Conservation (phyloP, 2,329 filamentous ascomycete genomes). For the Xylaria polymorpha region DNA sequence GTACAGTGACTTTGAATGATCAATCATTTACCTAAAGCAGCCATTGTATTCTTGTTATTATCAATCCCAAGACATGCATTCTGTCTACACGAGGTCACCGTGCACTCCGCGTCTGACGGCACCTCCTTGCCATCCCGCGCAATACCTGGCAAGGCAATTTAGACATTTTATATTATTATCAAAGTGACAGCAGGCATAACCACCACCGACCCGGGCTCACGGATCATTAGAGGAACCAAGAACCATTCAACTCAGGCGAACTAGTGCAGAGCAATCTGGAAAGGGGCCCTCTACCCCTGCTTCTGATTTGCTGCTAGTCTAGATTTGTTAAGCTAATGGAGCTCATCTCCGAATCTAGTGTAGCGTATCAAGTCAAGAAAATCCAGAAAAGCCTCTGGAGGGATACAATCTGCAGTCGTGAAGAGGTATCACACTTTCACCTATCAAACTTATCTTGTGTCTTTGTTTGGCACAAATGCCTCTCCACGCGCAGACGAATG, state of each 20-base stretch:
- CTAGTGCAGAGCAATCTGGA: slow-evolving; percentile 24
- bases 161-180: slow-evolving; percentile 3
- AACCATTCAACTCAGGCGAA: slow-evolving; percentile 10
- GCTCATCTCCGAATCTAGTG: slow-evolving; percentile 27
- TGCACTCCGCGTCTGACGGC: background rate
- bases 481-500: slow-evolving; percentile 20
- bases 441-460: slow-evolving; percentile 18
- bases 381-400: slow-evolving; percentile 22
- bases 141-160: slow-evolving; percentile 11
- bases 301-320: slow-evolving; percentile 18
- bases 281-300: slow-evolving; percentile 30
- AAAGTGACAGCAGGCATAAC: slow-evolving; percentile 7
- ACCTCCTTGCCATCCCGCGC: background rate
- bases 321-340: slow-evolving; percentile 17
- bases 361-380: slow-evolving; percentile 14
- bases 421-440: slow-evolving; percentile 27
- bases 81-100: slow-evolving; percentile 6
- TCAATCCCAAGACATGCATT: slow-evolving; percentile 30
- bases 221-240: slow-evolving; percentile 19
- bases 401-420: slow-evolving; percentile 18
- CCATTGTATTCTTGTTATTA: slow-evolving; percentile 15
- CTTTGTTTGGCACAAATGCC: background rate
- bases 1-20: slow-evolving; percentile 14
- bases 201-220: slow-evolving; percentile 3
- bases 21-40: slow-evolving; percentile 15